phyloP scores from a whole-genome alignment of 2,329 filamentous ascomycete species.

The Ceratocystis alfenasii region DNA sequence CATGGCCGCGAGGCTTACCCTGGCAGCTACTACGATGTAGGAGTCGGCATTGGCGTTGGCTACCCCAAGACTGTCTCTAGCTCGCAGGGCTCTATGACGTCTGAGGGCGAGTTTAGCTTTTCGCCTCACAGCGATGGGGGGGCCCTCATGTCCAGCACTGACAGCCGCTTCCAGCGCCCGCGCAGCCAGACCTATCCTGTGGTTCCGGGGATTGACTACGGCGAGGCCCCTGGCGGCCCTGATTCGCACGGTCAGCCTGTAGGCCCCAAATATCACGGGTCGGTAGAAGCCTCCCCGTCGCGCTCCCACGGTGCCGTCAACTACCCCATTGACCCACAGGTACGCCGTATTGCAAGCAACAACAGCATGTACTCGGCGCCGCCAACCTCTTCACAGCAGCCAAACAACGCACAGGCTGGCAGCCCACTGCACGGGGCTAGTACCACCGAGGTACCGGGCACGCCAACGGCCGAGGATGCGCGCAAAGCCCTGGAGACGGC shows the following conservation, averaged over 20 bases:
- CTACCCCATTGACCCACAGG: constrained; percentile 3
- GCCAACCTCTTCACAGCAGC: constrained; percentile 26
- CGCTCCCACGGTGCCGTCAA: neutral
- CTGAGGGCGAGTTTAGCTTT: constrained; percentile 61
- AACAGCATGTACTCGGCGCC: constrained; percentile 14
- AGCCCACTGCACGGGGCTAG: neutral
- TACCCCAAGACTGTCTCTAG: neutral
- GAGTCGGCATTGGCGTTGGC: neutral
- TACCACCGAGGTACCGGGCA: neutral
- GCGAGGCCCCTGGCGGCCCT: constrained; percentile 25
- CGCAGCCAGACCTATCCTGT: constrained; percentile 79
- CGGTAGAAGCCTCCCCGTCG: constrained; percentile 19
- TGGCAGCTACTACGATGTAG: constrained; percentile 15
- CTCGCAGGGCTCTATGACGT: constrained; percentile 54
- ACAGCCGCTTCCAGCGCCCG: constrained; percentile 54
- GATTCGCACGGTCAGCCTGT: neutral
- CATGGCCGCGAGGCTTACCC: neutral
- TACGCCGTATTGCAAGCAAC: constrained; percentile 17
- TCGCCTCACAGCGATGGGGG: constrained; percentile 61
- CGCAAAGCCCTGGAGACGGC: constrained; percentile 21
- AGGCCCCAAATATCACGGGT: neutral
- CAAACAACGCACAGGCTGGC: constrained; percentile 31
- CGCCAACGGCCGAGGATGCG: constrained; percentile 22
- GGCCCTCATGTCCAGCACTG: constrained; percentile 41
- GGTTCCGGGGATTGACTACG: constrained; percentile 47